Base-by-base conservation (phyloP, 495 filamentous ascomycete species). In the Aspergillus campestris region DNA sequence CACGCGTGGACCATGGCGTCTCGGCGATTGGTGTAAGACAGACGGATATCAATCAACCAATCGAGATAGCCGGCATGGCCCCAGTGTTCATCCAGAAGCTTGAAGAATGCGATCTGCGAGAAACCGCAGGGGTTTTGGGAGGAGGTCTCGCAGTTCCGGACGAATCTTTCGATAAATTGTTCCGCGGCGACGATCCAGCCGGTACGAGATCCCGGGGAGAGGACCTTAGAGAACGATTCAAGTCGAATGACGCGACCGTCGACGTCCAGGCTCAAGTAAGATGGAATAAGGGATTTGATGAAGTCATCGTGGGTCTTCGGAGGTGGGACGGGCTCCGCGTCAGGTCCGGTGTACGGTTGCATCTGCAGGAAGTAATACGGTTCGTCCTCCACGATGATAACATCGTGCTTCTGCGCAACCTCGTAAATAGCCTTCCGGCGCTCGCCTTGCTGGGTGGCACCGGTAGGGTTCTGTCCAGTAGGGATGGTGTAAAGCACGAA, bases 321-420 rank as follows among this genome's bases (percentile, higher is more conserved):
- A 0, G 75, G 71, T 13, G 78, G 74, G 2, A 66, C 62, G 3
- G 77, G 66, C 3, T 69, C 61, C 13, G 65, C 61, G 41, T 73
- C 63, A 28, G 70, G 59, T 18, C 78, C 77, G 10, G 72, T 72
- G 65, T 90, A 92, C 1, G 87, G 81, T 59, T 87, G 80, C 89
- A 98, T 95, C 69, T 98, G 92, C 40, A 98, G 73, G 71, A 91
- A 98, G 67, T 96, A 97, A 65, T 95, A 96, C 9, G 91, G 91
- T 59, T 97, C 91, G 58, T 97, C 91, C 66, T 97, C 91, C 41
- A 97, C 57, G 59, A 97, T 90, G 58, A 78, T 84, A 33, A 97
- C 48, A 57, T 95, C 87, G 59, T 95, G 86, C 64, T 86, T 85
- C 59, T 82, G 80, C 24, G 80, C 81, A 7, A 95, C 74, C 11